Evolutionary conservation across 2,329 filamentous ascomycete genomes (phyloP).

Genomic region (Aureobasidium subglaciale): DNA sequence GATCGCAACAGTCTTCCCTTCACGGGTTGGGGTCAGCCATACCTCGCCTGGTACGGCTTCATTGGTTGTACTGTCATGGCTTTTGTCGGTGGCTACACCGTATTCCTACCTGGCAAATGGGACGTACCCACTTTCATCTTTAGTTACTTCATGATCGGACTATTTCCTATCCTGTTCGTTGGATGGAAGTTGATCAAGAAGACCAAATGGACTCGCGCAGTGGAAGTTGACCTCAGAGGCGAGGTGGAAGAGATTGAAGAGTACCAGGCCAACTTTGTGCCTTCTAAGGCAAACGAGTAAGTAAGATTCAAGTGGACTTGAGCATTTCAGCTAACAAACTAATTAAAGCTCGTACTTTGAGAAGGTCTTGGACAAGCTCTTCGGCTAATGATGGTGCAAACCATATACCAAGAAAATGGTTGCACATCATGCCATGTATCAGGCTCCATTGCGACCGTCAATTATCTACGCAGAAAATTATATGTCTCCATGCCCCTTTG

Average conservation of each 20-base stretch:
- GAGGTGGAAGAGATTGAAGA: slow-evolving; percentile 62
- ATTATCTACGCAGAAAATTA: too few species aligned
- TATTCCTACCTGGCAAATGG: slow-evolving; percentile 65
- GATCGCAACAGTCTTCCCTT: slow-evolving; percentile 63
- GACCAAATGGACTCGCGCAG: slow-evolving; percentile 50
- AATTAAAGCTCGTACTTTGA: background rate
- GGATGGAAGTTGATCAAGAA: slow-evolving; percentile 65
- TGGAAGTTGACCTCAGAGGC: slow-evolving; percentile 56
- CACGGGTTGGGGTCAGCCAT: slow-evolving; percentile 62
- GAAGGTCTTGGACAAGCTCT: slow-evolving; percentile 2
- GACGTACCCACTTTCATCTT: slow-evolving; percentile 49
- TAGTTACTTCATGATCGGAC: slow-evolving; percentile 61
- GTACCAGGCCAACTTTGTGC: slow-evolving; percentile 56
- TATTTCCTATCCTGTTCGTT: slow-evolving; percentile 62
- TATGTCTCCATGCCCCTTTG: too few species aligned
- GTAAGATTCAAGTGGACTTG: background rate
- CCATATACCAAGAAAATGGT: background rate
- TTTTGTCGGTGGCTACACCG: slow-evolving; percentile 67
- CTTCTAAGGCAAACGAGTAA: slow-evolving; percentile 24
- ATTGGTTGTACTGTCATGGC: slow-evolving; percentile 61
- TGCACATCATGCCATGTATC: too few species aligned
- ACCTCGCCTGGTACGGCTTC: slow-evolving; percentile 60
- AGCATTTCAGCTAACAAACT: background rate
- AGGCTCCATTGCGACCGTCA: too few species aligned
- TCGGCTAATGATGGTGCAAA: background rate